Base-by-base conservation (phyloP, 1,284 basidiomycete species). In the Thecaphora frezii region DNA sequence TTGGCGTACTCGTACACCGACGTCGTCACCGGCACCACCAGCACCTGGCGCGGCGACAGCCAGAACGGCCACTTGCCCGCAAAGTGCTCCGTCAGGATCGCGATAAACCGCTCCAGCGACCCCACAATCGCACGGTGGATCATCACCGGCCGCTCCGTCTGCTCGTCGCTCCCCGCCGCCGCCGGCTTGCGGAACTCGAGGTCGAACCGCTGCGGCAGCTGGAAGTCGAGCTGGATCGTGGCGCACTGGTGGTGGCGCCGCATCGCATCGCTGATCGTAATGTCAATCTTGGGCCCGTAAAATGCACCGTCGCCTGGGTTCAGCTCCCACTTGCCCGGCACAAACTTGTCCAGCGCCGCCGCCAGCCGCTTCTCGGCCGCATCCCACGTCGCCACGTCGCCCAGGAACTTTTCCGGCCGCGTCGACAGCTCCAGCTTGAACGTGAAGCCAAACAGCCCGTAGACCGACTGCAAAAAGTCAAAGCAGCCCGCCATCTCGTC, bases 41-140 rank as follows among this genome's bases (percentile, higher is more conserved):
- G 82, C 24, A 97, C 87, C 81, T 98, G 96, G 44, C 96, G 86
- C 14, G 96, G 96, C 0, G 89, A 93, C 46, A 98, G 78, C 96
- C 96, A 99, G 85, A 98, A 97, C 5, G 96, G 96, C 93, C 94
- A 99, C 83, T 97, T 97, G 30, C 96, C 96, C 42, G 87, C 93
- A 78, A 93, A 94, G 79, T 97, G 93, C 81, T 99, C 96, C 4
- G 92, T 97, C 65, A 94, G 88, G 76, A 98, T 97, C 39, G 92
- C 94, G 56, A 97, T 91, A 82, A 98, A 98, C 1, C 96, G 85
- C 81, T 99, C 96, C 36, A 98, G 79, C 76, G 89, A 91, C 44
- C 96, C 96, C 64, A 98, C 81, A 78, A 98, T 93, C 3, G 96
- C 96, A 62, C 96, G 89, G 81, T 98, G 96, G 72, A 99, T 97